These are phyloP conservation scores for Podospora conica DNA, from an alignment of 495 filamentous ascomycete genomes.

Conservation along the genomic window DNA sequence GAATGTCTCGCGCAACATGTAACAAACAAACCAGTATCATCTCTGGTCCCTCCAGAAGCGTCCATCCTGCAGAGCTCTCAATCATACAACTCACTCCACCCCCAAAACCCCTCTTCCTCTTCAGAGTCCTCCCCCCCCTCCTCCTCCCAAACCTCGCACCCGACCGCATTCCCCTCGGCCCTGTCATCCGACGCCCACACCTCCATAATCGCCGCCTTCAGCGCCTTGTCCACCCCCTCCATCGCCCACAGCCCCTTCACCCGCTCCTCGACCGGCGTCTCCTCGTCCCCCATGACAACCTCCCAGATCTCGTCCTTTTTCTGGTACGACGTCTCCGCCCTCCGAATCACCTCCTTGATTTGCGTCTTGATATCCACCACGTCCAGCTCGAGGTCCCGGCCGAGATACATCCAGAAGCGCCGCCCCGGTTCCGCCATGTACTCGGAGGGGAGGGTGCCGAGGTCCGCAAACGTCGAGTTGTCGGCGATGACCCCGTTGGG, in stretches of 20 bases:
- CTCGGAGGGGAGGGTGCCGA: constrained; percentile 16
- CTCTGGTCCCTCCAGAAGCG: too few relatives aligned
- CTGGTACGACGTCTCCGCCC: constrained; percentile 38
- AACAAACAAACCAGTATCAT: too few relatives aligned
- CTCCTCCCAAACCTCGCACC: constrained; percentile 16
- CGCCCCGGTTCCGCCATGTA: neutral
- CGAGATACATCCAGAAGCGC: constrained; percentile 26
- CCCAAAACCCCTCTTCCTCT: neutral
- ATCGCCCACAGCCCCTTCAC: constrained; percentile 31
- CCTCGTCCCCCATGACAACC: constrained; percentile 20
- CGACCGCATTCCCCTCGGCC: constrained; percentile 10
- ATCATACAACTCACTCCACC: neutral
- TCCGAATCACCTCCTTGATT: constrained; percentile 31
- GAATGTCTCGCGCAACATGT: too few relatives aligned
- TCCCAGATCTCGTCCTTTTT: constrained; percentile 38
- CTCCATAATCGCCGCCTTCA: constrained; percentile 41
- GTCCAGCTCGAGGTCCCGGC: constrained; percentile 30
- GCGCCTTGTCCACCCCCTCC: constrained; percentile 23
- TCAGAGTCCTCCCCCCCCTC: neutral
- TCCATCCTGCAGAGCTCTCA: neutral
- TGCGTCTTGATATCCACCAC: constrained; percentile 23
- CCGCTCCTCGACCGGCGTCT: constrained; percentile 16
- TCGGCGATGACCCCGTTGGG: neutral
- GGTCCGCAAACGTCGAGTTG: constrained; percentile 2
- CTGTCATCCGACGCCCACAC: constrained; percentile 38